Base-by-base conservation (phyloP, 225 moss, liverwort and hornwort genomes). In the Polytrichum commune region DNA sequence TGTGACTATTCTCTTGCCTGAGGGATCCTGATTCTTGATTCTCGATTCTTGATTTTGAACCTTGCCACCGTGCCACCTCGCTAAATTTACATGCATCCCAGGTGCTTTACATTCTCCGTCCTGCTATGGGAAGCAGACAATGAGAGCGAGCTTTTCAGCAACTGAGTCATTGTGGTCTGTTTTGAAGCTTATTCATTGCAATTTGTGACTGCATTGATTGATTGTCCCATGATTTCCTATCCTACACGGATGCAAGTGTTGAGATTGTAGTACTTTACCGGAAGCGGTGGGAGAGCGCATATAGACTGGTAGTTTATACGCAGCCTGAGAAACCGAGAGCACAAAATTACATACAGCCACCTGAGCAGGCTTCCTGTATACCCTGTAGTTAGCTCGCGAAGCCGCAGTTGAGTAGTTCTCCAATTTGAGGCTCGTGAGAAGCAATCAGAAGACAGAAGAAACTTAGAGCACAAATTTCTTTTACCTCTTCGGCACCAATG, bases 171-270 rank as follows among this genome's bases (percentile, higher is more conserved):
- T 3, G 46, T 16, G 13, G 46, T 46, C 46, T 13, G 46, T 46
- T 46, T 13, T 46, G 46, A 46, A 46, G 13, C 16, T 46, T 13
- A 13, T 46, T 4, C 3, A 13, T 46, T 10, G 13, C 13, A 46
- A 13, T 46, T 46, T 46, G 46, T 46, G 69, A 53, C 69, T 19
- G 7, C 70, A 18, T 30, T 3, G 27, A 63, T 35, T 67, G 30
- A 76, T 33, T 27, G 58, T 19, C 28, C 46, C 60, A 54, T 23
- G 8, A 20, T 58, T 58, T n/a, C 38, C 38, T 38, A 60, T 35
- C n/a, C 33, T 25, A 18, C 38, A 25, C 71, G 72, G 58, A 58
- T 72, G 77, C 72, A 77, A 74, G 72, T n/a, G 53, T 76, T 66
- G 73, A 35, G 57, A 53, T 32, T 71, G 53, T 29, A 8, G 25